Evolutionary conservation across 1,284 basidiomycete species (phyloP).

Genomic region (Mycena citricolor): DNA sequence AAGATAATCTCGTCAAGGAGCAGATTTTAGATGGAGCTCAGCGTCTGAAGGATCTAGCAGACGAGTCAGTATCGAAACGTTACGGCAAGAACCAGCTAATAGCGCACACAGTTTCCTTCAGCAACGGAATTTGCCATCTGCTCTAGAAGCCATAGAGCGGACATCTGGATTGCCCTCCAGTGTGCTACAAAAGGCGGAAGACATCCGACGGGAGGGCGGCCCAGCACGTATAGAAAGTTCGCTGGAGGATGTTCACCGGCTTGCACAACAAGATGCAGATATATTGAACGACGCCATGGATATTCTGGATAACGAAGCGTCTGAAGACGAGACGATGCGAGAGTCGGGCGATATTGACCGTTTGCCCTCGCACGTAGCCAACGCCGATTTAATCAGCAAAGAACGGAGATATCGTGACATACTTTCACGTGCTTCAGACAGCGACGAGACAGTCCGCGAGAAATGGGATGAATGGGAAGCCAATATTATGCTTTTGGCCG

Average conservation of each 20-base stretch:
- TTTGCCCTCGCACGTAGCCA: slow-evolving; percentile 76
- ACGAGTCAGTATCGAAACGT: slow-evolving; percentile 61
- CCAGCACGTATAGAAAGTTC: slow-evolving; percentile 69
- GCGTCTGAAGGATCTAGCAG: slow-evolving; percentile 63
- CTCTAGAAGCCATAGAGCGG: slow-evolving; percentile 86
- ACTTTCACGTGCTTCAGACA: slow-evolving; percentile 71
- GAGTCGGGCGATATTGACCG: slow-evolving; percentile 50
- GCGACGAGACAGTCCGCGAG: slow-evolving; percentile 71
- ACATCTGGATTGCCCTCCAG: slow-evolving; percentile 89
- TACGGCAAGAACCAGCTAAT: too few species aligned
- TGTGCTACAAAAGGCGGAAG: slow-evolving; percentile 82
- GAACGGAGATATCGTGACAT: slow-evolving; percentile 71
- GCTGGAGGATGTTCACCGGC: slow-evolving; percentile 70
- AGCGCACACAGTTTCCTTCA: too few species aligned
- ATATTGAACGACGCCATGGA: slow-evolving; percentile 84
- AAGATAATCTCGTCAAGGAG: slow-evolving; percentile 71
- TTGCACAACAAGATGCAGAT: slow-evolving; percentile 62
- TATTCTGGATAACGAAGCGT: slow-evolving; percentile 85
- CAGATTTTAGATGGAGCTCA: slow-evolving; percentile 64
- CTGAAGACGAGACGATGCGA: slow-evolving; percentile 77
- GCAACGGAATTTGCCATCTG: slow-evolving; percentile 78
- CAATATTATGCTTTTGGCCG: slow-evolving; percentile 69
- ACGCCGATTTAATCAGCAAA: slow-evolving; percentile 69
- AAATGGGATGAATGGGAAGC: slow-evolving; percentile 90
- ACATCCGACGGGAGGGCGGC: slow-evolving; percentile 80